Percentiles rank a stretch among this genome's conserved stretches.
Evolutionary conservation across 2,329 filamentous ascomycete genomes (phyloP).

Genomic region (Periconia digitata): DNA sequence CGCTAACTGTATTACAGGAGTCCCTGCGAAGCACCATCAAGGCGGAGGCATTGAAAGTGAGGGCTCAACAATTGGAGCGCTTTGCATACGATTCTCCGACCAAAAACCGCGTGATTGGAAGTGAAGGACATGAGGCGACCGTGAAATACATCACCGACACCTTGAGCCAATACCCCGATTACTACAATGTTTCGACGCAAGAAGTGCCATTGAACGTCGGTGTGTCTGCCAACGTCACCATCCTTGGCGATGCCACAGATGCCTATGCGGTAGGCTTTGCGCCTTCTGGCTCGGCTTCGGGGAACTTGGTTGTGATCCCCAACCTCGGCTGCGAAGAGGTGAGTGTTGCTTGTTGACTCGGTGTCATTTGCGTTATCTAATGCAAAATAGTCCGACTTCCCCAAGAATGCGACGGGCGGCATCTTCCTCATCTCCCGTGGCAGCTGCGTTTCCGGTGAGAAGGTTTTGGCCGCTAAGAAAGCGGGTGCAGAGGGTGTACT

Average conservation of each 20-base stretch:
- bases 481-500: constrained; percentile 67
- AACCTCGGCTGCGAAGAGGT: constrained; percentile 41
- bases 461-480: constrained; percentile 62
- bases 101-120: constrained; percentile 46
- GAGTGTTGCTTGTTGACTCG: neutral
- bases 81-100: constrained; percentile 43
- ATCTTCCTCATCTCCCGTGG: constrained; percentile 74
- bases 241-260: constrained; percentile 30
- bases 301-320: constrained; percentile 32
- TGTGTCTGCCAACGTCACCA: constrained; percentile 28
- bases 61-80: constrained; percentile 37
- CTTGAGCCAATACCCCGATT: constrained; percentile 33
- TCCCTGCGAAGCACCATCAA: constrained; percentile 25
- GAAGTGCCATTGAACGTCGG: constrained; percentile 26
- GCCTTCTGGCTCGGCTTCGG: constrained; percentile 32
- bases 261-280: constrained; percentile 32
- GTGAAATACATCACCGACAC: constrained; percentile 40
- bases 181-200: constrained; percentile 42
- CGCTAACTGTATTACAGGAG: constrained; percentile 16
- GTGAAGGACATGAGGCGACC: constrained; percentile 43
- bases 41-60: constrained; percentile 28
- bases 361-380: constrained; percentile 2
- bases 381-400: constrained; percentile 58
- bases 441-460: constrained; percentile 69
- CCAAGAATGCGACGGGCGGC: constrained; percentile 58